phyloP scores from a whole-genome alignment of 2,329 filamentous ascomycete genomes.

The Botryosphaeria dothidea region DNA sequence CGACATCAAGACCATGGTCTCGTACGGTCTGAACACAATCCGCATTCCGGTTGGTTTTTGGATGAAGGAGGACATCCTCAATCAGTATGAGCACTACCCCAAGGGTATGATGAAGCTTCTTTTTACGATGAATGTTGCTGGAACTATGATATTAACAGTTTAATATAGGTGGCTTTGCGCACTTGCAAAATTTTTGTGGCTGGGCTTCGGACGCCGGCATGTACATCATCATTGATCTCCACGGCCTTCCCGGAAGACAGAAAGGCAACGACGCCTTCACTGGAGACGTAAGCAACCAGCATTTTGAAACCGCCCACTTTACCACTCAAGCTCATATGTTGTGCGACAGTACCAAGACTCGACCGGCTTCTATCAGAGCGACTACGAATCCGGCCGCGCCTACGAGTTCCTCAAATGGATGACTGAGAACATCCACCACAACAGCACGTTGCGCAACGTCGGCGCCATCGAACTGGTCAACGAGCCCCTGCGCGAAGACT shows the following conservation, averaged over 20 bases:
- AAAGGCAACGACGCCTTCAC: constrained; percentile 49
- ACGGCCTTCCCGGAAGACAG: constrained; percentile 55
- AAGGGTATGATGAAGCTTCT: constrained; percentile 21
- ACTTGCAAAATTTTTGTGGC: constrained; percentile 49
- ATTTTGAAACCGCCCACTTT: neutral
- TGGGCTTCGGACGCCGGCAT: constrained; percentile 53
- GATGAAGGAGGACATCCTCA: constrained; percentile 53
- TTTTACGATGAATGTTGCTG: too few relatives aligned
- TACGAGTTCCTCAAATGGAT: constrained; percentile 57
- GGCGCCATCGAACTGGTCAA: constrained; percentile 63
- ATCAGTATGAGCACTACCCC: constrained; percentile 53
- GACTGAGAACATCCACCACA: constrained; percentile 52
- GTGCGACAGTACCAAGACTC: constrained; percentile 32
- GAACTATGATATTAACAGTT: too few relatives aligned
- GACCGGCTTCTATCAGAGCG: constrained; percentile 55
- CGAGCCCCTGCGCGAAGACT: constrained; percentile 45
- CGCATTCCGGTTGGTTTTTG: constrained; percentile 59
- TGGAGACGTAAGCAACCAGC: constrained; percentile 35
- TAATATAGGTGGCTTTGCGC: constrained; percentile 43
- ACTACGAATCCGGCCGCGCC: constrained; percentile 59
- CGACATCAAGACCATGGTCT: constrained; percentile 52
- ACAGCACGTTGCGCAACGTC: constrained; percentile 53
- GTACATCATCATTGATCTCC: constrained; percentile 52
- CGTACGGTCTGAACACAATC: constrained; percentile 55
- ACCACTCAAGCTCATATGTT: neutral